Percentiles rank a stretch among this genome's conserved stretches.
Evolutionary conservation across 2,329 filamentous ascomycete genomes (phyloP).

Genomic region (Parascedosporium putredinis): DNA sequence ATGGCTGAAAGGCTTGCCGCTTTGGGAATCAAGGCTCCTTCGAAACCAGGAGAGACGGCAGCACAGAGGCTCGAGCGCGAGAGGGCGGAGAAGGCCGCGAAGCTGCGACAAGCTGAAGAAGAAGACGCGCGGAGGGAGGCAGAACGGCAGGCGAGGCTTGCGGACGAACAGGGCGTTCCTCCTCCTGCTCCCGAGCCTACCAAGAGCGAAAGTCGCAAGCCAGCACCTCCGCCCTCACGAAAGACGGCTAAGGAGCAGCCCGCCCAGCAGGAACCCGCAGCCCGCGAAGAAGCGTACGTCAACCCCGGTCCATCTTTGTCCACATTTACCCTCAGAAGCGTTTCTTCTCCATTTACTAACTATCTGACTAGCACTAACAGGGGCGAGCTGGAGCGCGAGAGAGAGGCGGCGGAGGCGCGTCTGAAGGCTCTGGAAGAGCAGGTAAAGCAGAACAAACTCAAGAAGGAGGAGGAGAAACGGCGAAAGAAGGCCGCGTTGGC

Average conservation of each 20-base stretch:
- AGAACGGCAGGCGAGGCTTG: slow-evolving; percentile 73
- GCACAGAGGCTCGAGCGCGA: slow-evolving; percentile 84
- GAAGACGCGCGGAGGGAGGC: slow-evolving; percentile 83
- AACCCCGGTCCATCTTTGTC: neutral
- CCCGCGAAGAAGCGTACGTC: slow-evolving; percentile 25
- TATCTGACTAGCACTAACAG: slow-evolving; percentile 59
- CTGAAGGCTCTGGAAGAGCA: slow-evolving; percentile 88
- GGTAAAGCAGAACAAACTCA: slow-evolving; percentile 83
- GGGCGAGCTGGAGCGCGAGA: slow-evolving; percentile 69
- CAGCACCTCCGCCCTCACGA: slow-evolving; percentile 69
- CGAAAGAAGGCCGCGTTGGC: slow-evolving; percentile 80
- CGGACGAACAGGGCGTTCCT: slow-evolving; percentile 61
- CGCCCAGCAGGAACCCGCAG: slow-evolving; percentile 43
- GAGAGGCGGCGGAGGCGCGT: slow-evolving; percentile 69
- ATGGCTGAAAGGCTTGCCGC: slow-evolving; percentile 95
- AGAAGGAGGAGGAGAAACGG: slow-evolving; percentile 93
- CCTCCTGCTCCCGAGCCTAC: slow-evolving; percentile 39
- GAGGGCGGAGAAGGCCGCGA: slow-evolving; percentile 74
- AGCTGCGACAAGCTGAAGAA: slow-evolving; percentile 80
- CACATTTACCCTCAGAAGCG: neutral
- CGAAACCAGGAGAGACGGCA: slow-evolving; percentile 68
- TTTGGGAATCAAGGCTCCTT: slow-evolving; percentile 76
- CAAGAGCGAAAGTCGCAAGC: slow-evolving; percentile 47
- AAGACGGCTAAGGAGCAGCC: slow-evolving; percentile 55
- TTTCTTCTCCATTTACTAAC: neutral